These are phyloP conservation scores for Poterioochromonas sp. DNA, from an alignment of 352 stramenopile genomes.

Conservation along the genomic window DNA sequence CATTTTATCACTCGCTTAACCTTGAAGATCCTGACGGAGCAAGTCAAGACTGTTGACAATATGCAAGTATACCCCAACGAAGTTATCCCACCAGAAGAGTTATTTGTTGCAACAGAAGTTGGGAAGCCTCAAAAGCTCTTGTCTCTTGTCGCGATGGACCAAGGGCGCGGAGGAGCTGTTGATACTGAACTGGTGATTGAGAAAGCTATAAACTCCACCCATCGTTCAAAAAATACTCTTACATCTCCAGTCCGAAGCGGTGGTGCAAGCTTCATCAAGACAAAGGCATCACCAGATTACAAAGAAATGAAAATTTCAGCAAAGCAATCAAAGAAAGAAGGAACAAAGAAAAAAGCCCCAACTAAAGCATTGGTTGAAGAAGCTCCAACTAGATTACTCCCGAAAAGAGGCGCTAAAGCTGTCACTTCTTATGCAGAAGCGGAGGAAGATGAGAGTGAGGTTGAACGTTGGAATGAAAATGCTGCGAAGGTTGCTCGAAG, in stretches of 20 bases:
- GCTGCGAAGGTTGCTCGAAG: background rate
- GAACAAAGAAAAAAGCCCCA: no score
- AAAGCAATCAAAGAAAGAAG: no score
- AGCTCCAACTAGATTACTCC: background rate
- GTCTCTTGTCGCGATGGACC: background rate
- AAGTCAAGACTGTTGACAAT: conserved; percentile 15
- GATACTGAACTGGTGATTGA: no score
- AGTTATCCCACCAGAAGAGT: background rate
- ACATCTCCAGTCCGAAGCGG: no score
- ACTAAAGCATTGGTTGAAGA: background rate
- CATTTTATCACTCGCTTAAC: background rate
- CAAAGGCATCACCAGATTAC: no score
- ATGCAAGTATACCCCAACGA: background rate
- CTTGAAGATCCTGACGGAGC: background rate
- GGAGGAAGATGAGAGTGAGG: background rate
- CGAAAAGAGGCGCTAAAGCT: background rate
- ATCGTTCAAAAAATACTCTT: no score
- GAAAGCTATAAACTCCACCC: no score
- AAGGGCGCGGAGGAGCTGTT: no score
- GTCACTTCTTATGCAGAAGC: background rate
- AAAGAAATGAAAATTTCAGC: no score
- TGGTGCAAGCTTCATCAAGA: no score
- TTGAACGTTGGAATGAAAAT: conserved; percentile 3
- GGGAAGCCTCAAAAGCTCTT: background rate
- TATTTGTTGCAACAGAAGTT: background rate